Percentiles rank a stretch among this genome's conserved stretches.
phyloP scores from a whole-genome alignment of 2,329 filamentous ascomycete genomes.

The Fusarium sarcochroum region DNA sequence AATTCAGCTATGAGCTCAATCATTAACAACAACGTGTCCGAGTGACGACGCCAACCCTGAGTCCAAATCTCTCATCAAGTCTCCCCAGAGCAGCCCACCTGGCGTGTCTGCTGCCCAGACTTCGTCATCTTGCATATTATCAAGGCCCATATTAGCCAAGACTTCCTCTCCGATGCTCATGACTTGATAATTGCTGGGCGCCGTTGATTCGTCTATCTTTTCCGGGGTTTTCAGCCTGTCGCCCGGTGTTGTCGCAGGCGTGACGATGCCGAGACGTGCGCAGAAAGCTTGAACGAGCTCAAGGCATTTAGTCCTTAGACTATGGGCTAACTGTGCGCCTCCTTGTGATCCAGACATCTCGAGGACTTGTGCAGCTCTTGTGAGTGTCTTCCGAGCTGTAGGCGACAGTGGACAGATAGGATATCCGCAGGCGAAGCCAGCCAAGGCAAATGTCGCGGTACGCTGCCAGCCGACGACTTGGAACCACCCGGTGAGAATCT shows the following conservation, averaged over 20 bases:
- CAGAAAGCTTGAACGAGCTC: constrained; percentile 42
- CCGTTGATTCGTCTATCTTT: neutral
- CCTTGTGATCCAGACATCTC: constrained; percentile 11
- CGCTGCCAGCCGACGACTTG: constrained; percentile 50
- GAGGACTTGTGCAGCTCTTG: constrained; percentile 34
- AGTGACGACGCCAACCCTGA: constrained; percentile 42
- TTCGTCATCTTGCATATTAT: constrained; percentile 8
- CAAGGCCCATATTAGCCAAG: constrained; percentile 7
- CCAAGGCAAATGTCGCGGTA: constrained; percentile 39
- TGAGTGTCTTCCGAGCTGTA: constrained; percentile 32
- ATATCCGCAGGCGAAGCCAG: constrained; percentile 46
- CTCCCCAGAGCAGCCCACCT: constrained; percentile 41
- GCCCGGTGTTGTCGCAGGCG: constrained; percentile 20
- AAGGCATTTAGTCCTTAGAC: constrained; percentile 28
- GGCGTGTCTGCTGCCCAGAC: constrained; percentile 35
- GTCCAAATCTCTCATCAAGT: constrained; percentile 42
- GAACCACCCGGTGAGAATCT: constrained; percentile 49
- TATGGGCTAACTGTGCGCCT: constrained; percentile 18
- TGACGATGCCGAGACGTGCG: constrained; percentile 38
- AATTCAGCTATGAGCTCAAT: neutral
- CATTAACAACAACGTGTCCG: constrained; percentile 44
- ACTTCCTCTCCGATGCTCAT: constrained; percentile 35
- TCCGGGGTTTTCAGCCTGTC: constrained; percentile 2
- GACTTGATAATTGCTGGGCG: constrained; percentile 11
- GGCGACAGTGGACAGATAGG: constrained; percentile 47